phyloP scores from a whole-genome alignment of 805 yeast species.

The Candida caryicola region DNA sequence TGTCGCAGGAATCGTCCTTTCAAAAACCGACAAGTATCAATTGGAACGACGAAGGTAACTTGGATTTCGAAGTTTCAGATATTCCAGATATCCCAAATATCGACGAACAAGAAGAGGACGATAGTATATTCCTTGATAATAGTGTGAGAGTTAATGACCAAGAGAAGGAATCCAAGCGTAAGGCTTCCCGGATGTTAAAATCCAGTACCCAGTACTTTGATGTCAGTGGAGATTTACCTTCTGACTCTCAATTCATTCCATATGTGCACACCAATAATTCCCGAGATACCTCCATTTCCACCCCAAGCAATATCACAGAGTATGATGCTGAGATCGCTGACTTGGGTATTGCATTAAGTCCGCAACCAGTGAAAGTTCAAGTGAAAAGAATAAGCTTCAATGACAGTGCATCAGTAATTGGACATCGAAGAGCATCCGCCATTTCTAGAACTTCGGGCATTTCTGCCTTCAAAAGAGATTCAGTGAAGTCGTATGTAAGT shows the following conservation, averaged over 20 bases:
- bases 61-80: conserved; percentile 28
- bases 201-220: conserved; percentile 23
- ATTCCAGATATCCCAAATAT: conserved; percentile 9
- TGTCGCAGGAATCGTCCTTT: conserved; percentile 28
- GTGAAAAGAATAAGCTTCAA: conserved; percentile 24
- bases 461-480: conserved; percentile 33
- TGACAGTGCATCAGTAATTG: conserved; percentile 12
- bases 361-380: conserved; percentile 27
- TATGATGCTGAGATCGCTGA: conserved; percentile 42
- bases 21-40: conserved; percentile 39
- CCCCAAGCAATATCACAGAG: conserved; percentile 37
- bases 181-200: conserved; percentile 7
- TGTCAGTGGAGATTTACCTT: conserved; percentile 14
- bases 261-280: conserved; percentile 9
- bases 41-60: conserved; percentile 40
- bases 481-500: conserved; percentile 52
- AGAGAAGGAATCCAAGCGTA: background rate
- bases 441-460: conserved; percentile 33
- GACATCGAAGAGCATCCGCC: conserved; percentile 14
- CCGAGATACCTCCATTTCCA: conserved; percentile 23
- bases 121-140: background rate
- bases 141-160: background rate
- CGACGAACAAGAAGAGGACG: conserved; percentile 1
- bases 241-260: conserved; percentile 1
- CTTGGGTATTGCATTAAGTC: conserved; percentile 42